Evolutionary conservation across 257 asterid species (phyloP).

Genomic region (Scutellaria baicalensis): DNA sequence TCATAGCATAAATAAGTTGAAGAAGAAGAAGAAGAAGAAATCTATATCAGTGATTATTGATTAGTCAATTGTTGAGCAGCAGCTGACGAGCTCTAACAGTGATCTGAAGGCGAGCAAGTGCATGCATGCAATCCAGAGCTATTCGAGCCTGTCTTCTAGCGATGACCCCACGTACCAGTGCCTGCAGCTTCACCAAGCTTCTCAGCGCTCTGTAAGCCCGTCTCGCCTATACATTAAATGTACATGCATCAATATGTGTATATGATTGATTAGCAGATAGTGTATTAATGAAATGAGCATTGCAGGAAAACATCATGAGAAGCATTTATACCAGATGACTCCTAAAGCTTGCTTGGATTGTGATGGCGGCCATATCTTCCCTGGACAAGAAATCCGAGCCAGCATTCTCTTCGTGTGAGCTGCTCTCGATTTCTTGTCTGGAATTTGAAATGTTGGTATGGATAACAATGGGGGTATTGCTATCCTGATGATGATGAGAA

Average conservation of each 20-base stretch:
- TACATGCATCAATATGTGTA: background rate
- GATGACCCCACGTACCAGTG: slow-evolving; percentile 63
- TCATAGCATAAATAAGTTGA: background rate
- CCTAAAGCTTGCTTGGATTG: slow-evolving; percentile 67
- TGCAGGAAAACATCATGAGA: background rate
- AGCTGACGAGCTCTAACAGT: slow-evolving; percentile 65
- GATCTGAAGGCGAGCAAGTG: slow-evolving; percentile 65
- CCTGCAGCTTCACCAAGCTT: slow-evolving; percentile 75
- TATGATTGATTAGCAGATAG: background rate
- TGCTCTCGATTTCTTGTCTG: slow-evolving; percentile 25
- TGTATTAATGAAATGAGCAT: background rate
- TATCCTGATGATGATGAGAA: slow-evolving; percentile 11
- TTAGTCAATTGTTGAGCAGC: slow-evolving; percentile 20
- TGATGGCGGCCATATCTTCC: slow-evolving; percentile 63
- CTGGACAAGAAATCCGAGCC: slow-evolving; percentile 22
- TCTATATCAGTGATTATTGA: background rate
- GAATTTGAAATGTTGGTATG: slow-evolving; percentile 34
- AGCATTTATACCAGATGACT: slow-evolving; percentile 47
- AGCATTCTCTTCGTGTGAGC: background rate
- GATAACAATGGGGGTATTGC: slow-evolving; percentile 14
- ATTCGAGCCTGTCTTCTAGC: slow-evolving; percentile 68
- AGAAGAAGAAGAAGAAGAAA: background rate
- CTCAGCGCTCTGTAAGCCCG: slow-evolving; percentile 53
- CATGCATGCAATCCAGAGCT: slow-evolving; percentile 72
- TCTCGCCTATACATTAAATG: slow-evolving; percentile 42